phyloP scores from a whole-genome alignment of 306 rosid species.

The Cicer pinnatifidum region DNA sequence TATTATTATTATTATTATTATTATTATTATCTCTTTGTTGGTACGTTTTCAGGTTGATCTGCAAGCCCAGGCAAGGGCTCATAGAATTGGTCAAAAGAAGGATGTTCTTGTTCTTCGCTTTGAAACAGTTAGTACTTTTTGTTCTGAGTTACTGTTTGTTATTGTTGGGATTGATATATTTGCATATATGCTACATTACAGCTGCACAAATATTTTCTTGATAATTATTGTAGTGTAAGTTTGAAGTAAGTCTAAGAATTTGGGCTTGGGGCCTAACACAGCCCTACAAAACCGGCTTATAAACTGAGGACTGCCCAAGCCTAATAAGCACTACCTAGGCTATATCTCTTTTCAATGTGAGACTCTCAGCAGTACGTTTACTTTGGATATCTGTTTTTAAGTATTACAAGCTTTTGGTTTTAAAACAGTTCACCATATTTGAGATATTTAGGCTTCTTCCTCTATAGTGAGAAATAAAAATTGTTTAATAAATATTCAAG shows the following conservation, averaged over 20 bases:
- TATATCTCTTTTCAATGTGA: slow-evolving; percentile 2
- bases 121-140: slow-evolving; percentile 77
- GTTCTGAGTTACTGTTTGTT: slow-evolving; percentile 34
- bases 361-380: neutral
- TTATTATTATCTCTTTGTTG: slow-evolving; percentile 39
- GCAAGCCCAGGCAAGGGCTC: slow-evolving; percentile 99
- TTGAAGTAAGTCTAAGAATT: neutral
- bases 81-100: slow-evolving; percentile 98
- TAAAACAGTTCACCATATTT: slow-evolving; percentile 11
- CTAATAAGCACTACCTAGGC: neutral
- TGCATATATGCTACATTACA: slow-evolving; percentile 15
- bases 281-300: neutral
- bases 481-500: slow-evolving; percentile 11
- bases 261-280: neutral
- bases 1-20: slow-evolving; percentile 12
- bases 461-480: slow-evolving; percentile 5
- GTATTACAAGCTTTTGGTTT: slow-evolving; percentile 11
- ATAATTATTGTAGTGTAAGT: neutral
- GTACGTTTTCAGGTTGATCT: slow-evolving; percentile 81
- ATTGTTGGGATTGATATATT: slow-evolving; percentile 12
- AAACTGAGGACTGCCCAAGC: neutral
- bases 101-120: slow-evolving; percentile 98
- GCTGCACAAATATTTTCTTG: neutral
- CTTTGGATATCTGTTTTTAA: slow-evolving; percentile 19
- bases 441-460: slow-evolving; percentile 11